phyloP scores from a whole-genome alignment of 2,329 filamentous ascomycete genomes.

The Apiospora pterosperma region DNA sequence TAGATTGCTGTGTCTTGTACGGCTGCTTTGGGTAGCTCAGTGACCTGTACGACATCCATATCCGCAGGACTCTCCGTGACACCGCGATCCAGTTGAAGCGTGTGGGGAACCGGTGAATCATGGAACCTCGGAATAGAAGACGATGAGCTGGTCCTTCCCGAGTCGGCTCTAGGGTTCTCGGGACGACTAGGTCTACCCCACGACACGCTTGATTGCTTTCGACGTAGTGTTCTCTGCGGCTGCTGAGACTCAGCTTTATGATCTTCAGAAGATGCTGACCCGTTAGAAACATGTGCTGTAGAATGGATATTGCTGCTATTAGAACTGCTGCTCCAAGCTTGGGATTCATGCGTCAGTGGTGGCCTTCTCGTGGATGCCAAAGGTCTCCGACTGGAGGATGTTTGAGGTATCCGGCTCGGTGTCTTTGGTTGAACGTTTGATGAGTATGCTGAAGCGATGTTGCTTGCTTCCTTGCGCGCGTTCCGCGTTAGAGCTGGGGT shows the following conservation, averaged over 20 bases:
- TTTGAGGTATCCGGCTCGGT: slow-evolving; percentile 36
- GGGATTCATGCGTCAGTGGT: slow-evolving; percentile 39
- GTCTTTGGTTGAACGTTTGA: slow-evolving; percentile 20
- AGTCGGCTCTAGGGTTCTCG: slow-evolving; percentile 31
- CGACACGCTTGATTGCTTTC: slow-evolving; percentile 46
- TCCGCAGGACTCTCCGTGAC: slow-evolving; percentile 42
- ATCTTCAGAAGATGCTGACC: slow-evolving; percentile 13
- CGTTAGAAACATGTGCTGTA: slow-evolving; percentile 20
- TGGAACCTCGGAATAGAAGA: slow-evolving; percentile 39
- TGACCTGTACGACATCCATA: slow-evolving; percentile 36
- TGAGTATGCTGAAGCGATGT: slow-evolving; percentile 10
- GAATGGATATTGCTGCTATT: slow-evolving; percentile 30
- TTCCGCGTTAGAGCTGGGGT: slow-evolving; percentile 19
- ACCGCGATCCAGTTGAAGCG: slow-evolving; percentile 37
- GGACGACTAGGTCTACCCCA: slow-evolving; percentile 31
- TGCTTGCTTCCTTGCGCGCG: slow-evolving; percentile 23
- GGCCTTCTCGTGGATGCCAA: slow-evolving; percentile 21
- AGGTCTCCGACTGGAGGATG: slow-evolving; percentile 22
- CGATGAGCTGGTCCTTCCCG: slow-evolving; percentile 37
- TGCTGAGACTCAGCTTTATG: slow-evolving; percentile 29
- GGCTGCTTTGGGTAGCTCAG: slow-evolving; percentile 35
- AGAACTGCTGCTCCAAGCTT: slow-evolving; percentile 35
- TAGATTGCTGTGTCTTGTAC: slow-evolving; percentile 46
- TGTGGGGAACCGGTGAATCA: slow-evolving; percentile 30
- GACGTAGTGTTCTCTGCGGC: slow-evolving; percentile 42